phyloP scores from a whole-genome alignment of 2,329 filamentous ascomycete genomes.

The Camillea tinctor region DNA sequence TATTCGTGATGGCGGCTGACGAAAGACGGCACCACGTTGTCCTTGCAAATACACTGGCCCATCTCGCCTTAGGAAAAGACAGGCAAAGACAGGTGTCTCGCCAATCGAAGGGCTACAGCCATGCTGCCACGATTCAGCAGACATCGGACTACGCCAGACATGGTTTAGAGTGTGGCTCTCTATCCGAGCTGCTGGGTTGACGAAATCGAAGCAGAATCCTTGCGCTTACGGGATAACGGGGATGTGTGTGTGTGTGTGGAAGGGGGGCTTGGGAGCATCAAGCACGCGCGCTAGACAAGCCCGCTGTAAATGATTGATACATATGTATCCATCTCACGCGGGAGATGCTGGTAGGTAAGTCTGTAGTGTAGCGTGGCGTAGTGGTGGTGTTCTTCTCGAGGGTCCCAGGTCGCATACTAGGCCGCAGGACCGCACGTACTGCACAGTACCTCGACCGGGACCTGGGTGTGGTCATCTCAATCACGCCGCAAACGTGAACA shows the following conservation, averaged over 20 bases:
- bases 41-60: conserved; percentile 21
- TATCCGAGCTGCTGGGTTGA: conserved; percentile 33
- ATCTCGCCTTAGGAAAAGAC: conserved; percentile 12
- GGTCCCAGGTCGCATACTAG: conserved; percentile 22
- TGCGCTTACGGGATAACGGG: conserved; percentile 18
- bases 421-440: conserved; percentile 20
- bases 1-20: conserved; percentile 20
- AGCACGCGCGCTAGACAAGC: neutral
- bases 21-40: conserved; percentile 14
- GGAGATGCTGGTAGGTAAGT: too few species aligned
- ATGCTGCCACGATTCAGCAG: conserved; percentile 11
- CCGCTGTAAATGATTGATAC: neutral
- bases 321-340: neutral
- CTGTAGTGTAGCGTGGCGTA: too few species aligned
- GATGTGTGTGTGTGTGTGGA: too few species aligned
- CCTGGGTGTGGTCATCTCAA: conserved; percentile 18
- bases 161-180: conserved; percentile 29
- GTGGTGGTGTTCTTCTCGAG: conserved; percentile 6
- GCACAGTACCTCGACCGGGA: conserved; percentile 17
- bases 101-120: conserved; percentile 15
- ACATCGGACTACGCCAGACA: conserved; percentile 22
- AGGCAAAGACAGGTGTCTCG: conserved; percentile 9
- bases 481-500: conserved; percentile 24
- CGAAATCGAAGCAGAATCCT: conserved; percentile 25
- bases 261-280: too few species aligned